These are phyloP conservation scores for Colletotrichum sp. DNA, from an alignment of 2,329 filamentous ascomycete genomes.

Conservation along the genomic window DNA sequence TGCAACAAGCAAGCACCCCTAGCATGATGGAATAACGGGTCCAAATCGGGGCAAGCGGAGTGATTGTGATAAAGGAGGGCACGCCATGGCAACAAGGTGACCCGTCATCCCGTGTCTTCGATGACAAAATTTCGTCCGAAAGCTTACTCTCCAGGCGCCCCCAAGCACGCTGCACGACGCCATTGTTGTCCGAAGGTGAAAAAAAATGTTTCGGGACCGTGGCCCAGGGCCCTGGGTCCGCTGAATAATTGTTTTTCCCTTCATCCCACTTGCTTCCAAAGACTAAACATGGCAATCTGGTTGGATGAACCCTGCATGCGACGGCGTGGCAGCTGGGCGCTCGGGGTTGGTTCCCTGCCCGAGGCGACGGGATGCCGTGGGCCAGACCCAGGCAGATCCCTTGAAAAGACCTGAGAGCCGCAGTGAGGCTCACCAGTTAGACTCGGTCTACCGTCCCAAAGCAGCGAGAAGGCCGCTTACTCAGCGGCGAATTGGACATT, in stretches of 20 bases:
- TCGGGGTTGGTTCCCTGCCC: conserved; percentile 3
- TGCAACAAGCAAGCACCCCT: not conserved
- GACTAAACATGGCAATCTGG: not conserved
- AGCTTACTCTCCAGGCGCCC: not conserved
- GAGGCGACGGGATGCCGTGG: not conserved
- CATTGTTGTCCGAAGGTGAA: not conserved
- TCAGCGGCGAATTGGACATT: not conserved
- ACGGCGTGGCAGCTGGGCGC: not conserved
- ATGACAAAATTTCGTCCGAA: not conserved
- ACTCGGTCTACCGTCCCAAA: not conserved
- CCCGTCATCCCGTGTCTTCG: not conserved
- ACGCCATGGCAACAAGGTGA: not conserved
- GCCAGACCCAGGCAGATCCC: not conserved
- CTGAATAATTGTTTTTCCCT: not conserved
- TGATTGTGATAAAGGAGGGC: not conserved
- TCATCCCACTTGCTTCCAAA: not conserved
- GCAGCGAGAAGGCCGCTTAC: not conserved
- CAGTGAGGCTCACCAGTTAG: not conserved
- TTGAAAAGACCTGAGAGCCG: not conserved
- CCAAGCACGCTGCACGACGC: not conserved
- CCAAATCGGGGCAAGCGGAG: not conserved
- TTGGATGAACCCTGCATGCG: not conserved
- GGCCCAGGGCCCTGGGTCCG: not conserved
- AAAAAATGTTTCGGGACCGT: not conserved
- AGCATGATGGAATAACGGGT: not conserved